Base-by-base conservation (phyloP, 2,329 filamentous ascomycete species). In the Pseudogymnoascus sp. region DNA sequence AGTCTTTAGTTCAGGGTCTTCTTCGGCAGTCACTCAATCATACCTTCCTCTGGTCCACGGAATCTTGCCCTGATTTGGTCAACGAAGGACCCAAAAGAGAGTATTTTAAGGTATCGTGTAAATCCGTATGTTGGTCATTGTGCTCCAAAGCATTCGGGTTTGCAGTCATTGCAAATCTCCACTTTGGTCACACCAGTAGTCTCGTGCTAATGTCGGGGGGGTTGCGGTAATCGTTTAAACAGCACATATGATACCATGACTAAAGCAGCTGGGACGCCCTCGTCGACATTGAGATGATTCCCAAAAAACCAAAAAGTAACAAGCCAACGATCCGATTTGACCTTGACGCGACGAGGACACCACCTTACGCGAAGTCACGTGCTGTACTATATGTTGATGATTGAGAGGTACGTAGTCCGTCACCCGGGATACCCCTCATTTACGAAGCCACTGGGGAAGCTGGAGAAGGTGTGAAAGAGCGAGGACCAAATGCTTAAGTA, bases 31-130 rank as follows among this genome's bases (percentile, higher is more conserved):
- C 12, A 21, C 13, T 21, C 19, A 58, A 28, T 19, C 56, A 41
- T 71, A 85, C 86, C 76, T 94, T 95, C 64, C 82, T 81, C 74
- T 97, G 94, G 68, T 99, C 90, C n/a, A 97, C 92, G 13, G 83
- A 79, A 69, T 95, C 90, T 71, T 97, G 92, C 1, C 94, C 94
- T 28, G 92, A 89, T 73, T 99, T 99, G 19, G 91, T 92, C 59
- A 97, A 76, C 5, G 92, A 96, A 0, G 92, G 92, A 0, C 94
- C 94, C 0, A 97, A 79, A 0, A 97, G 81, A 60, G 88, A 87
- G 72, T 97, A 95, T 69, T 96, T 96, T 60, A 97, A 79, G 3
- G 88, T 91, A 60, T 81, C 77, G 67, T 85, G 80, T 63, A 52
- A 18, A 52, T 52, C 19, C 15, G 45, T 30, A 8, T 52, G n/a